Evolutionary conservation across 169 alveolate genomes (phyloP).

Genomic region (Cryptosporidium parvum): DNA sequence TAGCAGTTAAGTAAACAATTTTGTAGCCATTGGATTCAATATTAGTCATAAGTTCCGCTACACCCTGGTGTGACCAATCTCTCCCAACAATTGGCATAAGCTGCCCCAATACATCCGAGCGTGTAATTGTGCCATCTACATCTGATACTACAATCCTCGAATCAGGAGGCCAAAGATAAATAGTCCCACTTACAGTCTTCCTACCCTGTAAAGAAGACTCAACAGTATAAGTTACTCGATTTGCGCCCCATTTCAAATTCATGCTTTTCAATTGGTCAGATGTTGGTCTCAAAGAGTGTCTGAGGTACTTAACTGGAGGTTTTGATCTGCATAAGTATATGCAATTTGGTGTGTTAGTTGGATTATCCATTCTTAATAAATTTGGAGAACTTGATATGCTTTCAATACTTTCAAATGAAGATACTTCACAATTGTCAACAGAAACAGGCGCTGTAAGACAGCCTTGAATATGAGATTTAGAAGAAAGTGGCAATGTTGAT

Average conservation of each 20-base stretch:
- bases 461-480: constrained; percentile 8
- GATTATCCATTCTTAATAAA: constrained; percentile 12
- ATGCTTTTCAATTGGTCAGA: constrained; percentile 89
- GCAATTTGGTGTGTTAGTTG: constrained; percentile 11
- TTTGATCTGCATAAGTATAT: constrained; percentile 29
- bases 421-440: constrained; percentile 39
- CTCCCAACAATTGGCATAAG: constrained; percentile 96
- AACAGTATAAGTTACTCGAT: constrained; percentile 89
- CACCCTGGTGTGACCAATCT: constrained; percentile 98
- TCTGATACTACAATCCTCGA: constrained; percentile 95
- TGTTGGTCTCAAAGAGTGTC: constrained; percentile 90
- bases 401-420: constrained; percentile 62
- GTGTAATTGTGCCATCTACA: constrained; percentile 98
- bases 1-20: constrained; percentile 95
- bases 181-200: constrained; percentile 90
- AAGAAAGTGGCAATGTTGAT: constrained; percentile 32
- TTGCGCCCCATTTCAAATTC: constrained; percentile 89
- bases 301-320: constrained; percentile 69
- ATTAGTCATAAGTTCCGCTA: constrained; percentile 92
- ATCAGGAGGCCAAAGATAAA: constrained; percentile 93
- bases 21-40: constrained; percentile 93
- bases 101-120: constrained; percentile 97
- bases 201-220: constrained; percentile 91
- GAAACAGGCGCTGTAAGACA: constrained; percentile 23
- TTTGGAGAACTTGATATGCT: constrained; percentile 33